Evolutionary conservation across 805 yeast species (phyloP).

Genomic region (Naumovozyma dairenensis): DNA sequence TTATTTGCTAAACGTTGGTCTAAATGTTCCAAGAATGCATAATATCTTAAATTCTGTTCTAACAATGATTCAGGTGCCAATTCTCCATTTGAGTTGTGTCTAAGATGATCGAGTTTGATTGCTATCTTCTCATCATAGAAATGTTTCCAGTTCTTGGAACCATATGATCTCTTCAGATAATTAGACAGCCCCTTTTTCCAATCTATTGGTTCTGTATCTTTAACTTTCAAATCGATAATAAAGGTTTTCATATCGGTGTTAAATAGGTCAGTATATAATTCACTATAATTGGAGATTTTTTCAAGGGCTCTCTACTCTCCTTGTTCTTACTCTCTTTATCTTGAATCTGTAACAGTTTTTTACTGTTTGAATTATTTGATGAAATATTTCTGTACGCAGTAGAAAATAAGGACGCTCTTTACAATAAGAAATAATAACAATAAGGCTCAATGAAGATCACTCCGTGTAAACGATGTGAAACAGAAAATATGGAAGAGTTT

Average conservation of each 20-base stretch:
- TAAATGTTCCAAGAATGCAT: slow-evolving; percentile 70
- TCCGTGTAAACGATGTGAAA: too few relatives aligned
- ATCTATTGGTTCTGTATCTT: slow-evolving; percentile 24
- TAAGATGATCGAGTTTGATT: slow-evolving; percentile 19
- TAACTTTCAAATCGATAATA: slow-evolving; percentile 17
- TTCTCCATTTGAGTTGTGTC: slow-evolving; percentile 27
- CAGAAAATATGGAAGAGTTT: too few relatives aligned
- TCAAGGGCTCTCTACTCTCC: too few relatives aligned
- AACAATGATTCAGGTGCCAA: slow-evolving; percentile 23
- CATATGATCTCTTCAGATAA: slow-evolving; percentile 25
- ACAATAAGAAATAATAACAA: too few relatives aligned
- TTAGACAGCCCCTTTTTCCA: slow-evolving; percentile 25
- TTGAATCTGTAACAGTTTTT: too few relatives aligned
- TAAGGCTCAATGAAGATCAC: too few relatives aligned
- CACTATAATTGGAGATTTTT: too few relatives aligned
- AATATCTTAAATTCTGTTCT: slow-evolving; percentile 48
- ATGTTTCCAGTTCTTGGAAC: slow-evolving; percentile 23
- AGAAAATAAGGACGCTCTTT: too few relatives aligned
- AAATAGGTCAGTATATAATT: too few relatives aligned
- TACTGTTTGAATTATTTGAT: too few relatives aligned
- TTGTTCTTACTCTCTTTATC: too few relatives aligned
- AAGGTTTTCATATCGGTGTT: slow-evolving; percentile 22
- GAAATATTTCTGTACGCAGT: too few relatives aligned
- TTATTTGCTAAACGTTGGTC: slow-evolving; percentile 66
- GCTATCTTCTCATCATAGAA: slow-evolving; percentile 24